Evolutionary conservation across 2,329 filamentous ascomycete species (phyloP).

Genomic region (Ophiostoma quercus): DNA sequence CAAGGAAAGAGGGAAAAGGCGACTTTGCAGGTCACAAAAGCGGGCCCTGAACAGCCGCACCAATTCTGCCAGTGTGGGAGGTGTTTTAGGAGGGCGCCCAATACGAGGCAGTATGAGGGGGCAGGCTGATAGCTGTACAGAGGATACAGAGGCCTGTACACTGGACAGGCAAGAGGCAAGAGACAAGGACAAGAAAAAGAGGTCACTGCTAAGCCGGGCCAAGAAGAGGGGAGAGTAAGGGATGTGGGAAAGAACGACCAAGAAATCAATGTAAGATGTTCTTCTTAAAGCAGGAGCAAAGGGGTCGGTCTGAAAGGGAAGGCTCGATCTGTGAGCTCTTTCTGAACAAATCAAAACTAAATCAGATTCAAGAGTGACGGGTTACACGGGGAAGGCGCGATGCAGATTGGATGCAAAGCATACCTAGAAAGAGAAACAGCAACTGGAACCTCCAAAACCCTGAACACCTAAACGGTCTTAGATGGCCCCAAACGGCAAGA

Average conservation of each 20-base stretch:
- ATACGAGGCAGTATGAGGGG: conserved; percentile 24
- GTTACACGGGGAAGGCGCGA: conserved; percentile 3
- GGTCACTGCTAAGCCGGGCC: background rate
- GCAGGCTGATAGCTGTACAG: too few relatives aligned
- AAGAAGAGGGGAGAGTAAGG: conserved; percentile 4
- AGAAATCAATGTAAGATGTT: background rate
- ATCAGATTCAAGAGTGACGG: background rate
- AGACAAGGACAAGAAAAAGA: too few relatives aligned
- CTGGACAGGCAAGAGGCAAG: too few relatives aligned
- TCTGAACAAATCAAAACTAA: background rate
- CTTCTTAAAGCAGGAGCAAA: background rate
- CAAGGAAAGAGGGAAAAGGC: background rate
- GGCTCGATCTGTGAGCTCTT: background rate
- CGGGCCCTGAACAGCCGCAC: conserved; percentile 19
- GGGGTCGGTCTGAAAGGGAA: background rate
- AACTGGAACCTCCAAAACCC: background rate
- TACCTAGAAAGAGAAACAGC: background rate
- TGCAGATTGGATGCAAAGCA: conserved; percentile 2
- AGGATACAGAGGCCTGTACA: background rate
- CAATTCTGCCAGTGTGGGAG: conserved; percentile 20
- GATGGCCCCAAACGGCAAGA: background rate
- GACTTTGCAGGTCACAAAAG: conserved; percentile 15
- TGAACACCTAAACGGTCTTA: background rate
- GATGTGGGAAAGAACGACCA: background rate
- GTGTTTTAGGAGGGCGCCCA: conserved; percentile 19